These are phyloP conservation scores for Pythium sukuiense DNA, from an alignment of 352 stramenopile species.

Conservation along the genomic window DNA sequence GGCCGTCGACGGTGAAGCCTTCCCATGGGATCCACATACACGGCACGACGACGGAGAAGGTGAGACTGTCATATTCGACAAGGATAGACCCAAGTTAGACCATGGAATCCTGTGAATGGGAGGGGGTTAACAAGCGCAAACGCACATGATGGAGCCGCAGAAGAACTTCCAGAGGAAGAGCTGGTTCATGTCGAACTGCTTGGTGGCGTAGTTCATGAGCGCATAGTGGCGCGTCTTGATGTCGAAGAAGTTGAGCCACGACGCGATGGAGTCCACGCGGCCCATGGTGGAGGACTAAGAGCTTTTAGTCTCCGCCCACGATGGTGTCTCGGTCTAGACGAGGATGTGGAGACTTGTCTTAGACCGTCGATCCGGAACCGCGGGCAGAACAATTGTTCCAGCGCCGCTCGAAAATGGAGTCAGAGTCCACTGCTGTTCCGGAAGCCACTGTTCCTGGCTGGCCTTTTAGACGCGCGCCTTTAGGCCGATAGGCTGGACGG, in stretches of 20 bases:
- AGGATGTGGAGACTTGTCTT: not conserved
- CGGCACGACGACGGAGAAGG: slow-evolving; percentile 52
- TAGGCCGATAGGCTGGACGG: too few species aligned
- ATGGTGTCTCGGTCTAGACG: not conserved
- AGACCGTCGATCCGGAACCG: not conserved
- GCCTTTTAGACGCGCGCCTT: not conserved
- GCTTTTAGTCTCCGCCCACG: not conserved
- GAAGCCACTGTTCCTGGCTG: not conserved
- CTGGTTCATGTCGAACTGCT: slow-evolving; percentile 49
- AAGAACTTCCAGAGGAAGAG: slow-evolving; percentile 64
- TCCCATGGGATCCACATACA: slow-evolving; percentile 50
- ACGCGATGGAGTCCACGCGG: slow-evolving; percentile 39
- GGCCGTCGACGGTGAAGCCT: slow-evolving; percentile 41
- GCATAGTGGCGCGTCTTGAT: slow-evolving; percentile 62
- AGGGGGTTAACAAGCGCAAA: not conserved
- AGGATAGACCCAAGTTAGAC: too few species aligned
- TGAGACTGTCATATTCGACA: slow-evolving; percentile 34
- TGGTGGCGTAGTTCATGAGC: slow-evolving; percentile 41
- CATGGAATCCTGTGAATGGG: not conserved
- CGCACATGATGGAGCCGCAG: slow-evolving; percentile 54
- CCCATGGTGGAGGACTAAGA: not conserved
- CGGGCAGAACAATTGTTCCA: not conserved
- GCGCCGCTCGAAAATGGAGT: not conserved
- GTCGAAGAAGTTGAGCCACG: slow-evolving; percentile 70
- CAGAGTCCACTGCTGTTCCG: not conserved